A percentile compares a stretch with the other conserved stretches of the same genome.
Evolutionary conservation across 129 eudicot species (phyloP).

Genomic region (Pulicaria dysenterica): DNA sequence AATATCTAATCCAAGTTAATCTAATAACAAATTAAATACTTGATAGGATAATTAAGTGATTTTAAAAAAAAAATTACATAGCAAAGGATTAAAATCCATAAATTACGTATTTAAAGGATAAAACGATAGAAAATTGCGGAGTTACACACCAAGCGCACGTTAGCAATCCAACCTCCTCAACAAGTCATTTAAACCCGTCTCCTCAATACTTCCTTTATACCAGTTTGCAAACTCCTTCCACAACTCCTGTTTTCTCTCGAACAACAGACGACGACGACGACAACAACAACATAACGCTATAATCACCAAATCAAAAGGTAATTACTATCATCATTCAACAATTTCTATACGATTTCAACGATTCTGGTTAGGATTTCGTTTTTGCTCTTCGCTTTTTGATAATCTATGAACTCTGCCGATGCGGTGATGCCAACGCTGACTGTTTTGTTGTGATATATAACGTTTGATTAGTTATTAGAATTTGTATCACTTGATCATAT

Average conservation of each 20-base stretch:
- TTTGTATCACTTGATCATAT: neutral
- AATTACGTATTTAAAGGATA: neutral
- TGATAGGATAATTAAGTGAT: too few relatives aligned
- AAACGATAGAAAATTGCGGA: conserved; percentile 10
- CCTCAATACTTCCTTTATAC: conserved; percentile 1
- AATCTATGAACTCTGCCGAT: neutral
- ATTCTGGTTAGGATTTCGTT: conserved; percentile 16
- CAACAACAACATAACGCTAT: neutral
- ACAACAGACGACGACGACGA: conserved; percentile 5
- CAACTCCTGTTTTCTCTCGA: conserved; percentile 23
- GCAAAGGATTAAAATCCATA: neutral
- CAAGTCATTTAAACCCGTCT: conserved; percentile 23
- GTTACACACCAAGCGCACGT: conserved; percentile 1
- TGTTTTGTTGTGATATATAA: neutral
- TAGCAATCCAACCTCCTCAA: conserved; percentile 18
- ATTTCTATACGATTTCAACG: conserved; percentile 11
- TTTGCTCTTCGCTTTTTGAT: too few relatives aligned
- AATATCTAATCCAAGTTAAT: too few relatives aligned
- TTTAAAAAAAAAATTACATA: too few relatives aligned
- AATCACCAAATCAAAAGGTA: conserved; percentile 22
- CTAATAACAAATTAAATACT: too few relatives aligned
- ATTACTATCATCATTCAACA: conserved; percentile 17
- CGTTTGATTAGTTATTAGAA: neutral
- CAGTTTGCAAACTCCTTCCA: conserved; percentile 16
- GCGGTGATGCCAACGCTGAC: neutral